Evolutionary conservation across 257 asterid species (phyloP).

Genomic region (Buddleja alternifolia): DNA sequence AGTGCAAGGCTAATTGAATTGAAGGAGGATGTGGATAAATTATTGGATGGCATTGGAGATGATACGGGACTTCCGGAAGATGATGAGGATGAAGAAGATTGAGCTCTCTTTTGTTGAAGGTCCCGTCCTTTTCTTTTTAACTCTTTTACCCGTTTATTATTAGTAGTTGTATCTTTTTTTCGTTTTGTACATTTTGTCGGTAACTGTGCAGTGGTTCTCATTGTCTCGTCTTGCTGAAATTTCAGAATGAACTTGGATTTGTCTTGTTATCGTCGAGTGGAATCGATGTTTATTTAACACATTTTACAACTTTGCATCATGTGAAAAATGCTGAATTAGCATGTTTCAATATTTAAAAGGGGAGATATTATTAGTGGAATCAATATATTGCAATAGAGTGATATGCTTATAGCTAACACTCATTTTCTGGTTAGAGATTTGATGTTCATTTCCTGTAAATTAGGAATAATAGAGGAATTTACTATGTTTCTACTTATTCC

Average conservation of each 20-base stretch:
- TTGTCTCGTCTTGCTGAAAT: constrained; percentile 15
- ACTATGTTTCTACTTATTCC: too few relatives aligned
- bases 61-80: constrained; percentile 58
- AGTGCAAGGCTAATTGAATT: constrained; percentile 64
- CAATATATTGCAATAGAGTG: too few relatives aligned
- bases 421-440: too few relatives aligned
- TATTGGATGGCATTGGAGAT: constrained; percentile 79
- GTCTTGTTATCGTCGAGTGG: not conserved
- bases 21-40: constrained; percentile 76
- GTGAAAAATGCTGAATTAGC: not conserved
- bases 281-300: not conserved
- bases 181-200: constrained; percentile 23
- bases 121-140: not conserved
- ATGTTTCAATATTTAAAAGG: not conserved
- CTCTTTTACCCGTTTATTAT: too few relatives aligned
- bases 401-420: too few relatives aligned
- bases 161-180: too few relatives aligned
- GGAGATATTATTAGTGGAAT: too few relatives aligned
- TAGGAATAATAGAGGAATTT: too few relatives aligned
- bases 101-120: not conserved
- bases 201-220: constrained; percentile 5
- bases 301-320: too few relatives aligned
- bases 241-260: not conserved
- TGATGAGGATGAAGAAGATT: constrained; percentile 63
- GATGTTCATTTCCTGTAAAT: too few relatives aligned